Base-by-base conservation (phyloP, 2,329 filamentous ascomycete genomes). In the Alternaria consortialis region DNA sequence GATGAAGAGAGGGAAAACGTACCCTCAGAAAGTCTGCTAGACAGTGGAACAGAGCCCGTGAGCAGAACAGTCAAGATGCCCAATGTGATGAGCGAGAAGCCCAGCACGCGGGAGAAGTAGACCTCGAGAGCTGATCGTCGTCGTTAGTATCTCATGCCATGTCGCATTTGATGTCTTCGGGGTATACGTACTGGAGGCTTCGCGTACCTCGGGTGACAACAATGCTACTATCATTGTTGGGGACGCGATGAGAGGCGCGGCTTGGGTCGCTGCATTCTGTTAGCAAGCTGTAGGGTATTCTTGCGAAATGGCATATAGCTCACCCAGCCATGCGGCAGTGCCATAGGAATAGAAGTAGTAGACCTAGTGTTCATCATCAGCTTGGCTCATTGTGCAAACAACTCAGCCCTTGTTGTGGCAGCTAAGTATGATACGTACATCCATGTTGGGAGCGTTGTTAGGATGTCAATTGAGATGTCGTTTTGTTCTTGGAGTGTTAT, bases 41-140 rank as follows among this genome's bases (percentile, higher is more conserved):
- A 85, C 12, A 93, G 78, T 0, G 91, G 91, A 5, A 94, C 82
- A 2, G 86, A 85, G 47, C 91, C 92, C 0, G 90, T 91, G 31
- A 94, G 84, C 36, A 92, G 82, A 37, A 93, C 79, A n/a, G 85
- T 84, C 12, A 91, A 79, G 7, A 88, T 73, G 32, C 87, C 88
- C 29, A 94, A 80, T 9, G 87, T 81, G 23, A 93, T 81, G 44
- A 93, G 84, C 31, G 88, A 81, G 58, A 94, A 81, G 64, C 90
- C 91, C 1, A 93, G 84, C 29, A 85, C 87, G 42, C 91, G 90
- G 53, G 88, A 88, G 76, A 94, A 89, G 83, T 94, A 94, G 57
- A 86, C 80, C 77, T 93, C 90, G 32, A 92, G 82, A 25, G 80
- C 88, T 87, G 66, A 15, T 50, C 42, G 3, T 7, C 0, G 12